Conservation (phyloP, 2,329 filamentous ascomycete species). For the Xylaria sp. region DNA sequence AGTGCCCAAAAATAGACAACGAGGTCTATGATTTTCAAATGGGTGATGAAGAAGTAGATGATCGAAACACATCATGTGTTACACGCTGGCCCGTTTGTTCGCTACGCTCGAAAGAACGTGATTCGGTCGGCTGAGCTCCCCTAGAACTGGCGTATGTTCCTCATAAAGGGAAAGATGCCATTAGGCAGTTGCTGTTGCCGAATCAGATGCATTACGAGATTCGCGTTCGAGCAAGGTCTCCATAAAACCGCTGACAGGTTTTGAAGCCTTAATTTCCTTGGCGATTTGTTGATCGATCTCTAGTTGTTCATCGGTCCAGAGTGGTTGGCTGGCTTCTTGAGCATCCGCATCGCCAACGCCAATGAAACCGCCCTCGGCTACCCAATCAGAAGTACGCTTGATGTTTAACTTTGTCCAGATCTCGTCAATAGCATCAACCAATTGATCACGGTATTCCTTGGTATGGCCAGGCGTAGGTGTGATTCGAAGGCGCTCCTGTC, state of each 20-base stretch:
- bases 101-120: conserved; percentile 44
- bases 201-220: conserved; percentile 37
- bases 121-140: conserved; percentile 43
- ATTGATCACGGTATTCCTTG: conserved; percentile 82
- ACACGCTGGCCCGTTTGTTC: conserved; percentile 26
- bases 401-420: conserved; percentile 90
- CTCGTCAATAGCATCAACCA: conserved; percentile 81
- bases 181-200: conserved; percentile 44
- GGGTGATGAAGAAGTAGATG: conserved; percentile 35
- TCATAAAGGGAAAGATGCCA: conserved; percentile 17
- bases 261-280: conserved; percentile 62
- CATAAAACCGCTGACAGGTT: conserved; percentile 51
- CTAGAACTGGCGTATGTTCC: conserved; percentile 26
- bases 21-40: conserved; percentile 23
- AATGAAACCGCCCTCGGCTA: conserved; percentile 87
- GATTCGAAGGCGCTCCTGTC: conserved; percentile 95
- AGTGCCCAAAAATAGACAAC: conserved; percentile 23
- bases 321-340: conserved; percentile 67
- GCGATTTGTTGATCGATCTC: conserved; percentile 69
- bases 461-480: conserved; percentile 94
- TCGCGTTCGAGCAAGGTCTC: conserved; percentile 66
- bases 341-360: conserved; percentile 80
- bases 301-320: conserved; percentile 92
- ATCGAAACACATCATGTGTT: conserved; percentile 25
- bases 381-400: conserved; percentile 94